A percentile compares a stretch with the other conserved stretches of the same genome.
These are phyloP conservation scores for Plectranthus barbatus DNA, from an alignment of 257 asterid species.

Conservation along the genomic window DNA sequence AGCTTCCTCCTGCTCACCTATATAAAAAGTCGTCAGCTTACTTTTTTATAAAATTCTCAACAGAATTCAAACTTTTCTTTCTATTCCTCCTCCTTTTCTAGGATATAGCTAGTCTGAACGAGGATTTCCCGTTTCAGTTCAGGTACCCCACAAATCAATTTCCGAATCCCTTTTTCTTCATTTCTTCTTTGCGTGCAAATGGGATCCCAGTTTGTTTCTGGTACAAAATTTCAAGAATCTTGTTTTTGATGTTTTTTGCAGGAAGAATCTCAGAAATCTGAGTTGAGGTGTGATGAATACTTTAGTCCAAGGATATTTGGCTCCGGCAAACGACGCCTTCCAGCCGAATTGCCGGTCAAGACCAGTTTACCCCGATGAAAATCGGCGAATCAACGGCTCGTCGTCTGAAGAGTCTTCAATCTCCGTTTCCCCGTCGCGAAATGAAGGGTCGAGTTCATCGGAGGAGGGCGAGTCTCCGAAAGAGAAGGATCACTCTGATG, in stretches of 20 bases:
- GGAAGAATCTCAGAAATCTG: not conserved
- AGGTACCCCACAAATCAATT: not conserved
- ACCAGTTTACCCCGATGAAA: slow-evolving; percentile 13
- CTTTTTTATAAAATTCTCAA: not conserved
- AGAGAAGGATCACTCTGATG: slow-evolving; percentile 45
- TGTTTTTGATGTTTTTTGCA: not conserved
- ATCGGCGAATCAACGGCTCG: not conserved
- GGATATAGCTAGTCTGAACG: not conserved
- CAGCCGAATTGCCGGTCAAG: slow-evolving; percentile 14
- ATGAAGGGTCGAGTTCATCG: slow-evolving; percentile 1
- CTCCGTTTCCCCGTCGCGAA: not conserved
- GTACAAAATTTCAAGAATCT: not conserved
- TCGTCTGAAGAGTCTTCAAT: not conserved
- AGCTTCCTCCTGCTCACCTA: slow-evolving; percentile 2
- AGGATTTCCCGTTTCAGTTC: not conserved
- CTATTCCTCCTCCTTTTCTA: not conserved
- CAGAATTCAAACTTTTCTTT: not conserved
- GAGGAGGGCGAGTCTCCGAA: slow-evolving; percentile 22
- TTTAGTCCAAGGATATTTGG: slow-evolving; percentile 18
- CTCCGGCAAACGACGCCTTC: not conserved
- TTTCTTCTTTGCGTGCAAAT: not conserved
- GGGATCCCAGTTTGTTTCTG: not conserved
- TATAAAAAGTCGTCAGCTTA: not conserved
- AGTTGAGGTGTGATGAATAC: slow-evolving; percentile 18
- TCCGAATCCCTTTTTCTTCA: not conserved